Conservation (phyloP, 805 yeast genomes). For the Candida vaughaniae region DNA sequence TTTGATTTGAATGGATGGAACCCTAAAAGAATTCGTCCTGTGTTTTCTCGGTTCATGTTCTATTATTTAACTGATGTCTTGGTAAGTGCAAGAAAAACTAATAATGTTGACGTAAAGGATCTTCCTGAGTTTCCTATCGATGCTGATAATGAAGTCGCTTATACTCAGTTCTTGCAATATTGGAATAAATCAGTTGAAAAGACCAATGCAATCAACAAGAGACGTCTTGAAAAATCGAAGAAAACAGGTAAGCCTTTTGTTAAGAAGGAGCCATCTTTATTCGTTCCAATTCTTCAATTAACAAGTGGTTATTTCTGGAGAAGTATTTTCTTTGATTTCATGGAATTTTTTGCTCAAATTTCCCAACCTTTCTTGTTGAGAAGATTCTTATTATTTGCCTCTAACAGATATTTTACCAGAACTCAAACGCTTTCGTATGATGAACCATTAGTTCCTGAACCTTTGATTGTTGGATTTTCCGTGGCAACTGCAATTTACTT, state of each 20-base stretch:
- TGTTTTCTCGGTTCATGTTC: constrained; percentile 14
- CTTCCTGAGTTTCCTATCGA: constrained; percentile 51
- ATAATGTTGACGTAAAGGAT: constrained; percentile 41
- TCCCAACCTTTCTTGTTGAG: constrained; percentile 14
- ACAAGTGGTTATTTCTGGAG: constrained; percentile 5
- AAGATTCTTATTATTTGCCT: constrained; percentile 14
- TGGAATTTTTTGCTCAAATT: constrained; percentile 14
- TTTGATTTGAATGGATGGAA: constrained; percentile 28
- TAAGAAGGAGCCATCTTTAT: constrained; percentile 11
- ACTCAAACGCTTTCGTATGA: background rate
- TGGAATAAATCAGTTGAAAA: constrained; percentile 22
- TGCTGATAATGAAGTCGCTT: constrained; percentile 17
- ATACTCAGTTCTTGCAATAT: constrained; percentile 16
- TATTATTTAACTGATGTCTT: constrained; percentile 8
- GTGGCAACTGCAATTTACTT: constrained; percentile 26
- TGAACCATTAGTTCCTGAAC: constrained; percentile 12
- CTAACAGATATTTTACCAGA: constrained; percentile 7
- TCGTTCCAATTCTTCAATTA: constrained; percentile 4
- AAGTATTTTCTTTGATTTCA: constrained; percentile 9
- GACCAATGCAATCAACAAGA: constrained; percentile 13
- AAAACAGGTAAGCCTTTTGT: constrained; percentile 16
- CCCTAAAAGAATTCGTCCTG: constrained; percentile 18
- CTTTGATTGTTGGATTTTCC: constrained; percentile 25
- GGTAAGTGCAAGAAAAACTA: constrained; percentile 7
- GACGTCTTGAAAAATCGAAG: constrained; percentile 10